Base-by-base conservation (phyloP, 2,329 filamentous ascomycete species). In the Aspergillus felis region DNA sequence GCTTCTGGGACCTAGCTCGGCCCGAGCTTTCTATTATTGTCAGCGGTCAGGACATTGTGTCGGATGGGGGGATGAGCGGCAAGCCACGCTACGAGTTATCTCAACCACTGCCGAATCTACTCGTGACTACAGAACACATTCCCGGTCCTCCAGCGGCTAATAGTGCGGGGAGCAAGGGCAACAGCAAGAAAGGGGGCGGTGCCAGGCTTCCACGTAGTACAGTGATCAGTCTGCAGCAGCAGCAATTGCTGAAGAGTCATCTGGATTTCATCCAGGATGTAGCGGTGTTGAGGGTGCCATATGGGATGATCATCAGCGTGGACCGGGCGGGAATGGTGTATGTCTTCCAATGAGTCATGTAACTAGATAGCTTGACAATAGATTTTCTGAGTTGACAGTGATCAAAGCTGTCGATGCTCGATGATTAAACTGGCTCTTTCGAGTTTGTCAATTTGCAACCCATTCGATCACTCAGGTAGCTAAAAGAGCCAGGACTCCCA, bases 301-400 rank as follows among this genome's bases (percentile, higher is more conserved):
- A 96, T 73, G 89, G 89, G 4, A 97, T 97, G 91, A 89, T 92
- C 35, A 82, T 97, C 51, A 95, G 90, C 64, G 92, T 89, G 54
- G 94, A 99, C 79, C 82, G 93, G 66, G 90, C 88, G 42, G 94
- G 94, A 0, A 87, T 93, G 71, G 86, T 97, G 49, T 96, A 94
- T 80, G 87, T 97, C 54, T 96, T 86, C 71, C 83, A 84, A 46
- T 66, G 44, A 59, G 32, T 4, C 2, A 24, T 24, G 10, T 12
- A 14, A 24, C 22, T 14, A 5, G 3, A 47, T 25, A 22, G 12
- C 12, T 14, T 47, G 44, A 7, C 14, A 17, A 12, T 32, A 38
- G 32, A 38, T 38, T 38, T 35, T 42, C 38, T 7, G n/a, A 42
- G 5, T n/a, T n/a, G 4, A 14, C n/a, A 24, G 20, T 22, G 42